phyloP scores from a whole-genome alignment of 2,329 filamentous ascomycete species.

The Stachybotrys echinatus region DNA sequence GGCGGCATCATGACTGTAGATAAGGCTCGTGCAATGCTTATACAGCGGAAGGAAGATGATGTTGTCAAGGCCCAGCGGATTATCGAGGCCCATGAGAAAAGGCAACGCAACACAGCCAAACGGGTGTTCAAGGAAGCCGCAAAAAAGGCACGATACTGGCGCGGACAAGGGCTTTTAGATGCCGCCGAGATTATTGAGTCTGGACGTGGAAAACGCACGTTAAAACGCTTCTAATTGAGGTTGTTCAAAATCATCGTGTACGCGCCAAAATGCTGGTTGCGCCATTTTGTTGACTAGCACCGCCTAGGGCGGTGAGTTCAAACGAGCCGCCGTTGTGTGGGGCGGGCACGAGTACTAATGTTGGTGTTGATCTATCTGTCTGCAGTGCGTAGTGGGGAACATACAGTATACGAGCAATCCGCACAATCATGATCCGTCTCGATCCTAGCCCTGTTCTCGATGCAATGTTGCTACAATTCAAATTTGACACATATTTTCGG shows the following conservation, averaged over 20 bases:
- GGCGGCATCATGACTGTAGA: not conserved
- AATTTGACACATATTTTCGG: too few relatives aligned
- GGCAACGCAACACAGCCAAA: not conserved
- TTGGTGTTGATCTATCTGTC: too few relatives aligned
- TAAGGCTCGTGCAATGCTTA: not conserved
- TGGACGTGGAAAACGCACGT: not conserved
- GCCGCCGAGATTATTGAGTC: not conserved
- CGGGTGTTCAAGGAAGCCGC: not conserved
- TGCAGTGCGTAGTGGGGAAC: too few relatives aligned
- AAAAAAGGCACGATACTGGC: not conserved
- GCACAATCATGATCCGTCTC: too few relatives aligned
- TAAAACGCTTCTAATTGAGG: slow-evolving; percentile 8
- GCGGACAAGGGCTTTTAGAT: not conserved
- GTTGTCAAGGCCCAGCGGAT: not conserved
- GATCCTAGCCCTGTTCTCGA: too few relatives aligned
- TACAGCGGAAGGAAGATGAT: not conserved
- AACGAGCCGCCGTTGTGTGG: not conserved
- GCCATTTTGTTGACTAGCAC: not conserved
- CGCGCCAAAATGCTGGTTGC: not conserved
- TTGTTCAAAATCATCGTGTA: slow-evolving; percentile 21
- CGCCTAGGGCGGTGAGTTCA: not conserved
- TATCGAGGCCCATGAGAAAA: not conserved
- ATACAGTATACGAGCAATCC: too few relatives aligned
- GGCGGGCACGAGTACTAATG: not conserved
- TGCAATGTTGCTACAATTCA: too few relatives aligned